Percentiles rank a stretch among this genome's conserved stretches.
phyloP scores from a whole-genome alignment of 306 rosid species.

The Arachis stenosperma region DNA sequence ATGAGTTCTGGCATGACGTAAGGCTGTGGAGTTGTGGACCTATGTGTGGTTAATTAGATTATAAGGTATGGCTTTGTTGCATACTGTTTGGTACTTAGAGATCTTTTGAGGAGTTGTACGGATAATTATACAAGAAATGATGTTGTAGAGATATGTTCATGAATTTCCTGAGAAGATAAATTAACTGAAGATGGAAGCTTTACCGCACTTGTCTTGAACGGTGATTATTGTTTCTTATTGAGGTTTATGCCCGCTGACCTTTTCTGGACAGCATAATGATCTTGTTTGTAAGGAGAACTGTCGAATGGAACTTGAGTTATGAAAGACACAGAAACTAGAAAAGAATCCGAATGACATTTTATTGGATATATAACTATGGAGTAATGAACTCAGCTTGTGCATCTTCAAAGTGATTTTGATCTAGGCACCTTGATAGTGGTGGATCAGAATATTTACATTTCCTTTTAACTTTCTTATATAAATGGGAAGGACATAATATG shows the following conservation, averaged over 20 bases:
- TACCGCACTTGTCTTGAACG: slow-evolving; percentile 5
- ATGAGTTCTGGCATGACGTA: slow-evolving; percentile 14
- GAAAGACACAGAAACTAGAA: slow-evolving; percentile 15
- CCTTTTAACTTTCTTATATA: slow-evolving; percentile 14
- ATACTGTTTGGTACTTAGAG: slow-evolving; percentile 15
- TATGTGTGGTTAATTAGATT: neutral
- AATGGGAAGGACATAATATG: neutral
- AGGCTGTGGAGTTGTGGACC: slow-evolving; percentile 20
- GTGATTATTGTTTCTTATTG: slow-evolving; percentile 23
- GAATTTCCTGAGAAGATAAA: slow-evolving; percentile 31
- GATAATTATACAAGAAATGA: slow-evolving; percentile 6
- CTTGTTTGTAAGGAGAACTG: slow-evolving; percentile 11
- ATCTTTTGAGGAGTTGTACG: neutral
- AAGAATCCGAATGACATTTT: neutral
- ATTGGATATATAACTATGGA: slow-evolving; percentile 2
- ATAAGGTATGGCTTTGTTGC: slow-evolving; percentile 23
- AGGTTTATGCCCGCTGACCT: slow-evolving; percentile 12
- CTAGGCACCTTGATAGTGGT: slow-evolving; percentile 21
- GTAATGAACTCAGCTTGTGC: neutral
- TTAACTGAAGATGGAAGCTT: slow-evolving; percentile 14
- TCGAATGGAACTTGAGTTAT: slow-evolving; percentile 11
- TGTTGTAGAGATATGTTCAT: slow-evolving; percentile 28
- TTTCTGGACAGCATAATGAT: slow-evolving; percentile 15
- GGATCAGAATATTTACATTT: slow-evolving; percentile 1
- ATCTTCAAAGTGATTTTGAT: slow-evolving; percentile 12